Evolutionary conservation across 2,329 filamentous ascomycete species (phyloP), one percentile per base, ranked within the genome.

Genomic region (Alternaria sp.): DNA sequence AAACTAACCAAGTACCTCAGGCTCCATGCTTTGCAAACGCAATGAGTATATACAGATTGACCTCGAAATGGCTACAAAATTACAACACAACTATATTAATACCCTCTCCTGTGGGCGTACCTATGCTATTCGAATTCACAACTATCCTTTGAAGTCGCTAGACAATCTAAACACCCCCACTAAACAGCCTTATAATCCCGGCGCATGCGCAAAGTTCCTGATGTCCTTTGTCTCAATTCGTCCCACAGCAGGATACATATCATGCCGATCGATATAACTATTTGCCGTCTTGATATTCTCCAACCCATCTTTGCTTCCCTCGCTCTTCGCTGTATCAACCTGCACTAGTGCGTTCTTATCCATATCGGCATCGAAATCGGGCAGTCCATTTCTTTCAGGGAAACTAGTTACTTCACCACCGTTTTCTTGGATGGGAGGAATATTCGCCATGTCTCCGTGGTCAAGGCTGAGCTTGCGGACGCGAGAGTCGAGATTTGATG

Each of bases 261-360:
- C 81, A 64, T 83, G 81, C 57, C 81, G 66, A 61, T 78, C 78
- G 40, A 81, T 74, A 56, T 78, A 63, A 48, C 74, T 78, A 25
- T 75, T 73, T 30, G 78, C 68, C 16, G 76, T 78, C 16, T 73
- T 75, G 11, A 70, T 72, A 36, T 73, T 69, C 9, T 57, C 59
- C 5, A 78, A 51, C 0, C 43, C 30, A 53, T 70, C 63, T 41
- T 66, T 49, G 25, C 56, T 59, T 51, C 73, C 60, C 28, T 71
- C 67, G 44, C 72, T 73, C 22, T 68, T 70, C 4, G 65, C 65
- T 43, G 70, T 76, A 20, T 72, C 62, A 25, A 76, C 58, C 38
- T 75, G 72, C 22, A 72, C 71, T n/a, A 73, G 68, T 12, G 60
- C 63, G 16, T 72, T 68, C 36, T 72, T 69, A 20, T 71, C 70